Evolutionary conservation across 352 stramenopile species (phyloP), one percentile per base, ranked within the genome.

Genomic region (Globisporangium nunn): DNA sequence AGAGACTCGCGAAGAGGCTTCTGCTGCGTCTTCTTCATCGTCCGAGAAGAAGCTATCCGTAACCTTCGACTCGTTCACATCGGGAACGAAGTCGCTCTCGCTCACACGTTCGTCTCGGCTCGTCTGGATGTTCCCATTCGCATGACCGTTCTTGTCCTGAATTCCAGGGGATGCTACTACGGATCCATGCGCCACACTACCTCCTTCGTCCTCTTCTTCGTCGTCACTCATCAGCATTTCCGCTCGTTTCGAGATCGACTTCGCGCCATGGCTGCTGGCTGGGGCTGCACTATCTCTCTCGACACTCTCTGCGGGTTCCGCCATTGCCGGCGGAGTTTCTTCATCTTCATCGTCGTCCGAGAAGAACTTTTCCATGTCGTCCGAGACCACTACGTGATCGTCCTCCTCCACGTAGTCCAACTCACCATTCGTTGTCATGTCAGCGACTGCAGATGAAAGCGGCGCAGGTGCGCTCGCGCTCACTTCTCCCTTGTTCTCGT

Each of bases 331-430:
- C 0, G 52, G 63, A 39, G 65, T 62, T 10, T 48, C 56, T 30
- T 85, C 62, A 12, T 71, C 66, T 23, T 81, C 80, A 35, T 23
- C 43, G n/a, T 88, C 70, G 39, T 90, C 78, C 2, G 81, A 91
- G 55, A 90, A 92, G 59, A 93, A 93, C 40, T 74, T 63, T 49
- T 92, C 80, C 23, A 93, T 56, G 23, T 93, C 80, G n/a, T 68
- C 78, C 14, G 54, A 48, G 10, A 48, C 14, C 33, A 44, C 56
- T 8, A 49, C 56, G 6, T 37, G 47, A 8, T 54, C 47, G 30
- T 54, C 54, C 7, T 50, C 56, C 47, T 61, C 47, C 31, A 33
- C 10, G 46, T 48, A 40, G 29, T 41, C 23, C 14, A 53, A 28
- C 33, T 45, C 45, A 23, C 35, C 44, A 44, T 29, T 40, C 28